These are phyloP conservation scores for Sistotremastrum suecicum DNA, from an alignment of 768 basidiomycete genomes.

Conservation along the genomic window DNA sequence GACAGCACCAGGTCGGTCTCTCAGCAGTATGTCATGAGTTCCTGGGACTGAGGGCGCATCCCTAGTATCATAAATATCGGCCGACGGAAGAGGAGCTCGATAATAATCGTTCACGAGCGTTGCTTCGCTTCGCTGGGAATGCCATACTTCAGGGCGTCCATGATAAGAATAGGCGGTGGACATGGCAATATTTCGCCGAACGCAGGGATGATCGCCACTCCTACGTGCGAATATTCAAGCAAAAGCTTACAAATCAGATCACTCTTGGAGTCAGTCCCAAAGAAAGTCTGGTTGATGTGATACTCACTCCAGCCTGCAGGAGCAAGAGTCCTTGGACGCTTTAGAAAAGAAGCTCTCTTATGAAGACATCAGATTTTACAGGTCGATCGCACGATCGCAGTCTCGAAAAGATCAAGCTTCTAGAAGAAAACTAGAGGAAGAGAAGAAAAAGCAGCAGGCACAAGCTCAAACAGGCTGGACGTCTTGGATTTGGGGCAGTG, in stretches of 20 bases:
- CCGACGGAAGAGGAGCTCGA: conserved; percentile 48
- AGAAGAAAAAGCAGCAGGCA: conserved; percentile 36
- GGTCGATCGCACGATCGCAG: conserved; percentile 83
- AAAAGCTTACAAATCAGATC: conserved; percentile 43
- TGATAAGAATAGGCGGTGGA: conserved; percentile 76
- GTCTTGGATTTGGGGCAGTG: conserved; percentile 70
- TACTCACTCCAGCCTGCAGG: conserved; percentile 7
- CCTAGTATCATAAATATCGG: conserved; percentile 71
- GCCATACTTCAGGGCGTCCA: conserved; percentile 76
- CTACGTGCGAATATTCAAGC: conserved; percentile 79
- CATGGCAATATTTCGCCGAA: conserved; percentile 82
- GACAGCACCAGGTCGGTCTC: conserved; percentile 55
- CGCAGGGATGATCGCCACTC: conserved; percentile 74
- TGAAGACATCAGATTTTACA: conserved; percentile 93
- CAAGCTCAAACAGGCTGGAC: conserved; percentile 41
- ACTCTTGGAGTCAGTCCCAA: conserved; percentile 35
- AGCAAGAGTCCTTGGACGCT: conserved; percentile 28
- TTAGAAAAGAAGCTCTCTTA: conserved; percentile 80
- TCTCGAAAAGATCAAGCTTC: conserved; percentile 74
- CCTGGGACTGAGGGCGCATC: conserved; percentile 6
- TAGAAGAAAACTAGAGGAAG: conserved; percentile 51
- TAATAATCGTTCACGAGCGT: conserved; percentile 46
- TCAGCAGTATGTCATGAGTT: neutral
- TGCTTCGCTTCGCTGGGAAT: conserved; percentile 62
- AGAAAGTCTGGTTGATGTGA: conserved; percentile 9